Conservation (phyloP, 1,284 basidiomycete species). For the Ceraceosorus guamensis region DNA sequence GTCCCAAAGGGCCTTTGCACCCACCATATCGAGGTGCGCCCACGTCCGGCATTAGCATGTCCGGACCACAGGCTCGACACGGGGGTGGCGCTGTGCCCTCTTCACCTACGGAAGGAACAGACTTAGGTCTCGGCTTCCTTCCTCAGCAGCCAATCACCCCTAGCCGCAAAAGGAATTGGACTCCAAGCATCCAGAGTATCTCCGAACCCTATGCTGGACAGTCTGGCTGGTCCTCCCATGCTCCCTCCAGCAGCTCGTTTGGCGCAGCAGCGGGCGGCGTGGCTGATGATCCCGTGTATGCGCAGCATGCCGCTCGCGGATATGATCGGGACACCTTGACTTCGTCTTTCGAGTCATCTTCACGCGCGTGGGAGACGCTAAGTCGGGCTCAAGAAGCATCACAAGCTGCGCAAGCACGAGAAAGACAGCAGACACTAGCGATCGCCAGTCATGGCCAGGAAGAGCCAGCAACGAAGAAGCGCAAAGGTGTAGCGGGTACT, state of each 20-base stretch:
- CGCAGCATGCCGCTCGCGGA: background rate
- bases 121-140: background rate
- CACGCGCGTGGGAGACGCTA: background rate
- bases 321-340: background rate
- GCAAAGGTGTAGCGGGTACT: slow-evolving; percentile 24
- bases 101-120: slow-evolving; percentile 5
- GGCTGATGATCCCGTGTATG: no score
- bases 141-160: background rate
- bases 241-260: slow-evolving; percentile 10
- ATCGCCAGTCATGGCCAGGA: slow-evolving; percentile 4
- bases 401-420: background rate
- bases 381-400: background rate
- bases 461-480: slow-evolving; percentile 19
- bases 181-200: slow-evolving; percentile 14
- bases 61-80: slow-evolving; percentile 10
- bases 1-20: slow-evolving; percentile 4
- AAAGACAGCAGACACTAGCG: background rate
- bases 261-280: background rate
- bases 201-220: no score
- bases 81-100: slow-evolving; percentile 10
- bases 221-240: slow-evolving; percentile 7
- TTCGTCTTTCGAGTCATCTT: background rate
- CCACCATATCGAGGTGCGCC: background rate
- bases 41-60: background rate
- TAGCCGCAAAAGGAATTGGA: slow-evolving; percentile 6